These are phyloP conservation scores for Boletus subparvulus DNA, from an alignment of 768 basidiomycete genomes.

Conservation along the genomic window DNA sequence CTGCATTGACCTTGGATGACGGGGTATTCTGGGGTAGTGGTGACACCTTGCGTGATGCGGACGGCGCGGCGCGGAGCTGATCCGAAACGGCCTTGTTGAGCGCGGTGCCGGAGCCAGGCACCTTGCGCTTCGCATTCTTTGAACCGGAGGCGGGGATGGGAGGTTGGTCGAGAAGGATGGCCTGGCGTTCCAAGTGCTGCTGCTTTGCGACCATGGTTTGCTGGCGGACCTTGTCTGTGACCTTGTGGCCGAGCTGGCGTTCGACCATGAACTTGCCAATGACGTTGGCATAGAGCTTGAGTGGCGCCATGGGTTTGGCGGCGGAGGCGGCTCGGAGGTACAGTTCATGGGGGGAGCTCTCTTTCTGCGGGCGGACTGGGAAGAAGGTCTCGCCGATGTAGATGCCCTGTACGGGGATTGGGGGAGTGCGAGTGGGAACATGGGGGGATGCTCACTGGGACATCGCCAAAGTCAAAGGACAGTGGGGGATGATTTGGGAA, in stretches of 20 bases:
- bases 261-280: conserved; percentile 71
- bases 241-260: conserved; percentile 51
- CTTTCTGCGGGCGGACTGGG: conserved; percentile 52
- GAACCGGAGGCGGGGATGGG: conserved; percentile 25
- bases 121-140: conserved; percentile 48
- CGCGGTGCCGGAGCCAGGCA: conserved; percentile 28
- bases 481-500: conserved; percentile 45
- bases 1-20: conserved; percentile 16
- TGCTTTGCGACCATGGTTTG: conserved; percentile 46
- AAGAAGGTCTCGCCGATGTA: conserved; percentile 66
- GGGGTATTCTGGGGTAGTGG: conserved; percentile 26
- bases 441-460: conserved; percentile 46
- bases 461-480: conserved; percentile 61
- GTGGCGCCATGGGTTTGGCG: conserved; percentile 57
- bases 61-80: conserved; percentile 30
- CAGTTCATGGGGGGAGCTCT: conserved; percentile 64
- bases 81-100: conserved; percentile 30
- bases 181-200: conserved; percentile 50
- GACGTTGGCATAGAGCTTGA: conserved; percentile 74
- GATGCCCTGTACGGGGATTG: conserved; percentile 48
- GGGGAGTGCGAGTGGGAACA: not conserved
- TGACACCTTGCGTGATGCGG: conserved; percentile 34
- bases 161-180: conserved; percentile 41
- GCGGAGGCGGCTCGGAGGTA: conserved; percentile 64
- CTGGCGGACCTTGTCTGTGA: conserved; percentile 46